phyloP scores from a whole-genome alignment of 2,329 filamentous ascomycete species.

The Aspergillus unguis region DNA sequence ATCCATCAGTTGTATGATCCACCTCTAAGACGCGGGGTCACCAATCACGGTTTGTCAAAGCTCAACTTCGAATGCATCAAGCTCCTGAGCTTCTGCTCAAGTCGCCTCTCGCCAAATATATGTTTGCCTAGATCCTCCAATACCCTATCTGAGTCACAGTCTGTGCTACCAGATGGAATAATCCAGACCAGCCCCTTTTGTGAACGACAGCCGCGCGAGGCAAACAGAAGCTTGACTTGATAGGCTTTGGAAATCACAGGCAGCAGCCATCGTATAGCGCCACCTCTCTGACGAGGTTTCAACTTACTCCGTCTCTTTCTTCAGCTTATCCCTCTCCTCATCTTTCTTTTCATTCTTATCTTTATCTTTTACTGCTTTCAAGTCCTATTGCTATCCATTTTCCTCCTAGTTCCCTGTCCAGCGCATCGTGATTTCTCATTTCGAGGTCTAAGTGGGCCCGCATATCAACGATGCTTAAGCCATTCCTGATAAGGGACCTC shows the following conservation, averaged over 20 bases:
- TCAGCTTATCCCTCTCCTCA: background rate
- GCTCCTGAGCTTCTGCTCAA: slow-evolving; percentile 1
- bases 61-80: slow-evolving; percentile 2
- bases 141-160: background rate
- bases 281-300: background rate
- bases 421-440: background rate
- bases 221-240: slow-evolving; percentile 5
- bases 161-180: too few species aligned
- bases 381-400: background rate
- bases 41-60: background rate
- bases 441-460: slow-evolving; percentile 10
- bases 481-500: slow-evolving; percentile 41
- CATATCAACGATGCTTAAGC: slow-evolving; percentile 35
- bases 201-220: slow-evolving; percentile 7
- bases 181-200: slow-evolving; percentile 4
- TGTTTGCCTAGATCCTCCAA: slow-evolving; percentile 14
- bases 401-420: background rate
- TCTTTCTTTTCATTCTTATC: background rate
- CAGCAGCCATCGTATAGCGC: slow-evolving; percentile 16
- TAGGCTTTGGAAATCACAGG: slow-evolving; percentile 11
- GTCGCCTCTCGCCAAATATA: background rate
- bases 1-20: slow-evolving; percentile 3
- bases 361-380: background rate
- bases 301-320: background rate
- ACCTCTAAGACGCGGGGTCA: slow-evolving; percentile 4